Percentiles rank a stretch among this genome's conserved stretches.
Conservation (phyloP, 2,329 filamentous ascomycete species). For the Fusarium phyllophilum region DNA sequence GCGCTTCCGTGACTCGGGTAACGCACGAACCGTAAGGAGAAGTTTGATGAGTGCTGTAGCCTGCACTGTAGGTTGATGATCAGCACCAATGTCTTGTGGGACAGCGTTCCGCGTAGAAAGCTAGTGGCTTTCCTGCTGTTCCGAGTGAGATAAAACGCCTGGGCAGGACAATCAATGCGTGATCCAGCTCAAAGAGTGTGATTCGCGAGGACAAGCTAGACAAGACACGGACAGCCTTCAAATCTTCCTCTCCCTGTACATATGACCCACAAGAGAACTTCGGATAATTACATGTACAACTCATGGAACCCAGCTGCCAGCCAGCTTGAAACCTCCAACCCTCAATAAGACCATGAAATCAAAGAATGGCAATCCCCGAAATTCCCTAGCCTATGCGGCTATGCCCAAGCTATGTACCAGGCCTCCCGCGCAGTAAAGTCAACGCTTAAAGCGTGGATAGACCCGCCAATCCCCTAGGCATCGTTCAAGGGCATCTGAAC, state of each 20-base stretch:
- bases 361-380: constrained; percentile 2
- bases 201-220: neutral
- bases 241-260: neutral
- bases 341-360: constrained; percentile 2
- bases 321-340: constrained; percentile 7
- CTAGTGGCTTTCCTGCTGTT: neutral
- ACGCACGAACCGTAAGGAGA: constrained; percentile 35
- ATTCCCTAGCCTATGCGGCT: constrained; percentile 6
- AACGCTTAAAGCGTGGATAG: neutral
- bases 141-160: constrained; percentile 16
- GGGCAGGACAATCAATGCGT: constrained; percentile 22
- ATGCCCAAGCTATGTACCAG: too few relatives aligned
- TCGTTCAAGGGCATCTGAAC: constrained; percentile 3
- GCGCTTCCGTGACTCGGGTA: constrained; percentile 31
- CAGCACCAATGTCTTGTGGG: constrained; percentile 18
- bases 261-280: constrained; percentile 11
- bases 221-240: neutral
- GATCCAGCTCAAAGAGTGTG: neutral
- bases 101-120: neutral
- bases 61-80: constrained; percentile 15
- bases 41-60: constrained; percentile 2
- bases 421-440: neutral
- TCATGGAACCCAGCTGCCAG: neutral
- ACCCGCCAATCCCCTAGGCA: neutral
- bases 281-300: neutral